A percentile compares a stretch with the other conserved stretches of the same genome.
These are phyloP conservation scores for Gastrolobium bilobum DNA, from an alignment of 306 rosid species.

Conservation along the genomic window DNA sequence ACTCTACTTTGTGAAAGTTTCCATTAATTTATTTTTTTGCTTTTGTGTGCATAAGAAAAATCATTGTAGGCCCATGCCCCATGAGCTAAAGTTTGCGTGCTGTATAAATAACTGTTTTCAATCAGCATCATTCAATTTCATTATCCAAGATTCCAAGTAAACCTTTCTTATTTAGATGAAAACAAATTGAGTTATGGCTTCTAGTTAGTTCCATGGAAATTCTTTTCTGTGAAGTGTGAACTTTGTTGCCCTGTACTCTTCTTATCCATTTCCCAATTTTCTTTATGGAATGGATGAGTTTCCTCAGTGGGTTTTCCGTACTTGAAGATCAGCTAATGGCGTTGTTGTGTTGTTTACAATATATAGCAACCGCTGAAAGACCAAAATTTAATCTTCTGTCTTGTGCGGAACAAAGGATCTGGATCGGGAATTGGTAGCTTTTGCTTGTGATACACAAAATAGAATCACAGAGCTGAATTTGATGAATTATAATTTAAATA, in stretches of 20 bases:
- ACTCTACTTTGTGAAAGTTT: not conserved
- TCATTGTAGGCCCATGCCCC: not conserved
- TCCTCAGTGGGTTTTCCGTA: conserved; percentile 6
- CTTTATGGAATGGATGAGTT: conserved; percentile 2
- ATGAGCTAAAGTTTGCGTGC: not conserved
- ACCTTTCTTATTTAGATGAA: not conserved
- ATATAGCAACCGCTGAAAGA: conserved; percentile 9
- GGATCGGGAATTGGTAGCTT: conserved; percentile 21
- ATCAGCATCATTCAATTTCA: not conserved
- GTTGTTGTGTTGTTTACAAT: not conserved
- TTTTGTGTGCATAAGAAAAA: conserved; percentile 1
- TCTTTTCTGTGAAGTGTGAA: not conserved
- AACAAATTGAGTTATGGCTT: not conserved
- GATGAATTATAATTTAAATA: not conserved
- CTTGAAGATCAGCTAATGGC: conserved; percentile 11
- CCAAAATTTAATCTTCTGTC: conserved; percentile 3
- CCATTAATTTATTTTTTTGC: not conserved
- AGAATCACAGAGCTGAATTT: conserved; percentile 16
- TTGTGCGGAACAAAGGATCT: not conserved
- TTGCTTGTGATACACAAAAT: conserved; percentile 25
- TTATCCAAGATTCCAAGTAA: not conserved
- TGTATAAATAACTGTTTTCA: not conserved
- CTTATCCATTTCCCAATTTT: not conserved
- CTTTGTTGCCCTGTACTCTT: not conserved
- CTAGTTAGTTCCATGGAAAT: not conserved